These are phyloP conservation scores for Parachaetomium inaequale DNA, from an alignment of 495 filamentous ascomycete species.

Conservation along the genomic window DNA sequence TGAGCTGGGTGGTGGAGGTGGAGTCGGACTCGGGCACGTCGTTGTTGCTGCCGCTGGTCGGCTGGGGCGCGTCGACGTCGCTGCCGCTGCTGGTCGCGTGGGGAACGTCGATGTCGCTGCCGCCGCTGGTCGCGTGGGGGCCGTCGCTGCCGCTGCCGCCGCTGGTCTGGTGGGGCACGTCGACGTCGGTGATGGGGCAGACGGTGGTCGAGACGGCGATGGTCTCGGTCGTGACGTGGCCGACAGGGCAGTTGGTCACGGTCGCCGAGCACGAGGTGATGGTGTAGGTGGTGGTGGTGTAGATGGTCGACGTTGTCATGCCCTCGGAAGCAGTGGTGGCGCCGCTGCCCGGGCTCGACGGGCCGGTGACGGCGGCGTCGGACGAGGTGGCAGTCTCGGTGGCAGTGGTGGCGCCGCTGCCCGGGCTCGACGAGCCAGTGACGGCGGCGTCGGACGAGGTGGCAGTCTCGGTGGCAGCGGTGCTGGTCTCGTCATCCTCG, in stretches of 20 bases:
- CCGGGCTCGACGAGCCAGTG: neutral
- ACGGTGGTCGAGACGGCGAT: slow-evolving; percentile 42
- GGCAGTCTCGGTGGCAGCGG: neutral
- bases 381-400: neutral
- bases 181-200: slow-evolving; percentile 39
- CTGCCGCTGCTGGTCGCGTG: no score
- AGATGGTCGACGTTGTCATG: slow-evolving; percentile 40
- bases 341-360: neutral
- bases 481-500: slow-evolving; percentile 18
- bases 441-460: neutral
- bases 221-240: slow-evolving; percentile 38
- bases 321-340: slow-evolving; percentile 9
- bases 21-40: neutral
- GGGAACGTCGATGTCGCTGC: neutral
- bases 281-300: slow-evolving; percentile 52
- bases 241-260: slow-evolving; percentile 52
- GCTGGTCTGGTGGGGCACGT: no score
- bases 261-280: slow-evolving; percentile 56
- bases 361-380: neutral
- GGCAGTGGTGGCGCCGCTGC: neutral
- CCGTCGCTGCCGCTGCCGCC: neutral
- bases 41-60: slow-evolving; percentile 17
- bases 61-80: slow-evolving; percentile 11
- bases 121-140: slow-evolving; percentile 25
- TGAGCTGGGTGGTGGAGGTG: slow-evolving; percentile 12